Percentiles rank a stretch among this genome's conserved stretches.
These are phyloP conservation scores for Elongisporangium senticosum DNA, from an alignment of 352 stramenopile genomes.

Conservation along the genomic window DNA sequence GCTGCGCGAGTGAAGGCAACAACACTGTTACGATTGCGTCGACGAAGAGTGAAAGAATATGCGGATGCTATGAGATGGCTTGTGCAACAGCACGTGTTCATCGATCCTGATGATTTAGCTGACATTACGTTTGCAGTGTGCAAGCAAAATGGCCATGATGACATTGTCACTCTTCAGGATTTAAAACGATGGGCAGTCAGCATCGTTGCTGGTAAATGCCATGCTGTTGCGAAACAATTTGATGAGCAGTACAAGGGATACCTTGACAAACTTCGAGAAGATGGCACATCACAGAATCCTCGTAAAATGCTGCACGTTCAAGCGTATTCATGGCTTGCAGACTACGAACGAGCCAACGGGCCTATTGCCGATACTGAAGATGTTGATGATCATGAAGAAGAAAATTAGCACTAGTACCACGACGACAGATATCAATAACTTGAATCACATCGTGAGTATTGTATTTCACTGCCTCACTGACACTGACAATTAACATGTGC, in stretches of 20 bases:
- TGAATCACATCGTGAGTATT: neutral
- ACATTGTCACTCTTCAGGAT: slow-evolving; percentile 14
- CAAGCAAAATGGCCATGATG: slow-evolving; percentile 24
- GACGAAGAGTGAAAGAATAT: slow-evolving; percentile 38
- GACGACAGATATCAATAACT: neutral
- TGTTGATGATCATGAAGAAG: neutral
- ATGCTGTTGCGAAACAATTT: neutral
- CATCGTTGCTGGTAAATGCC: neutral
- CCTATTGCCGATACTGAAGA: neutral
- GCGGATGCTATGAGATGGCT: slow-evolving; percentile 35
- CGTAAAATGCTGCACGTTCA: neutral
- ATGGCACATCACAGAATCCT: neutral
- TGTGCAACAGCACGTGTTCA: slow-evolving; percentile 26
- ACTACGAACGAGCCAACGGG: neutral
- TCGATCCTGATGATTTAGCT: slow-evolving; percentile 40
- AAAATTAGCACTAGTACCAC: neutral
- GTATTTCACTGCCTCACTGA: neutral
- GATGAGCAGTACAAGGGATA: neutral
- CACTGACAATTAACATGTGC: neutral
- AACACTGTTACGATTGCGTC: slow-evolving; percentile 25
- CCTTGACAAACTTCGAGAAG: neutral
- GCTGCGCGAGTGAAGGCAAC: slow-evolving; percentile 32
- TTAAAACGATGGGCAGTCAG: neutral
- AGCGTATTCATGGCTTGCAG: neutral
- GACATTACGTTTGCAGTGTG: slow-evolving; percentile 34